Evolutionary conservation across 495 filamentous ascomycete species (phyloP).

Genomic region (Xylaria telfairii): DNA sequence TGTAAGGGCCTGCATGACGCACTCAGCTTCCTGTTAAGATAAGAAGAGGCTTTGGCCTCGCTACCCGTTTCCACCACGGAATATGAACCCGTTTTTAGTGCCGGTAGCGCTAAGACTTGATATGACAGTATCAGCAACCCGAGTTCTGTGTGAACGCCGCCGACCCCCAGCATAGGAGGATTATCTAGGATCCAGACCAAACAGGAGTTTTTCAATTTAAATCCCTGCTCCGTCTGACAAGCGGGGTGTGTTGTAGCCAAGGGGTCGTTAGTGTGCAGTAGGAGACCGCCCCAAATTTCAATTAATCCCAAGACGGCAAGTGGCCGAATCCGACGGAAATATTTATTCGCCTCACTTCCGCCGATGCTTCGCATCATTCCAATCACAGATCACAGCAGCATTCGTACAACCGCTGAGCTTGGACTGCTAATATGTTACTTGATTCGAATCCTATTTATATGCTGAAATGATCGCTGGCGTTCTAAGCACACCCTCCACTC

Average conservation of each 20-base stretch:
- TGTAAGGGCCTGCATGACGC: constrained; percentile 1
- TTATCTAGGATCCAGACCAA: not conserved
- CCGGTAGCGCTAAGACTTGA: not conserved
- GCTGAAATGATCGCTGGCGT: not conserved
- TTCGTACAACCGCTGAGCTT: not conserved
- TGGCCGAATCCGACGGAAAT: not conserved
- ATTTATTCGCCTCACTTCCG: constrained; percentile 3
- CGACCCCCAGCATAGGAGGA: not conserved
- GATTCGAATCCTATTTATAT: not conserved
- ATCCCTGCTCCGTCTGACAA: not conserved
- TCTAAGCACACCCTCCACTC: not conserved
- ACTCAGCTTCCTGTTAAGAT: constrained; percentile 20
- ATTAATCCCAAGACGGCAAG: constrained; percentile 3
- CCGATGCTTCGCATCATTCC: not conserved
- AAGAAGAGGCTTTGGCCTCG: not conserved
- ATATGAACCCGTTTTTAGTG: not conserved
- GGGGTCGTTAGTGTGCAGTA: not conserved
- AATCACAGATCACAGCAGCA: not conserved
- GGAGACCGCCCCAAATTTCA: not conserved
- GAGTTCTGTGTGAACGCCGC: constrained; percentile 3
- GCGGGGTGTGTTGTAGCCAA: constrained; percentile 2
- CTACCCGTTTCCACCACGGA: not conserved
- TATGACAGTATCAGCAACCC: constrained; percentile 11
- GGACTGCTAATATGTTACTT: not conserved
- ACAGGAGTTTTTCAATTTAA: constrained; percentile 15